Conservation (phyloP, 345 rosid genomes). For the Alliaria petiolata region DNA sequence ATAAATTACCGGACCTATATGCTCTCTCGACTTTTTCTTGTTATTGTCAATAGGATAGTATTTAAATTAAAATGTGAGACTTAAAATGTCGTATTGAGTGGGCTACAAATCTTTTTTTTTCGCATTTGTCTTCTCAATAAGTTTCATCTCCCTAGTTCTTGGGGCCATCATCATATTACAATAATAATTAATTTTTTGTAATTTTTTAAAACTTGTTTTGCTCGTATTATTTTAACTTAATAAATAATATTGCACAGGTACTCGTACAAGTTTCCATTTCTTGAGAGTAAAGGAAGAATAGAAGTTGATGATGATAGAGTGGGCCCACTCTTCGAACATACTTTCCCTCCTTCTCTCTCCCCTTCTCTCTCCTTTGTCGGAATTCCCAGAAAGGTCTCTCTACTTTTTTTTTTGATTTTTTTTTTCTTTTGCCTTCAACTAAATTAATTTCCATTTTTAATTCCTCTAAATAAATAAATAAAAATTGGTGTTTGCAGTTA, state of each 20-base stretch:
- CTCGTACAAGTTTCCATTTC: conserved; percentile 82
- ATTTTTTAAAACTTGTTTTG: not conserved
- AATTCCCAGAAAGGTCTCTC: conserved; percentile 78
- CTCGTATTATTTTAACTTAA: not conserved
- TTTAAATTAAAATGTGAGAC: not conserved
- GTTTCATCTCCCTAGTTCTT: conserved; percentile 8
- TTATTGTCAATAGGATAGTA: no score
- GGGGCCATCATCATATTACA: conserved; percentile 6
- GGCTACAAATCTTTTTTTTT: conserved; percentile 15
- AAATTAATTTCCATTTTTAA: not conserved
- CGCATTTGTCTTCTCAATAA: conserved; percentile 13
- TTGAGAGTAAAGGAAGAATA: conserved; percentile 92
- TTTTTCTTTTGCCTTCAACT: not conserved
- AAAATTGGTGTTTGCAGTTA: conserved; percentile 39
- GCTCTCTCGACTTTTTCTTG: not conserved
- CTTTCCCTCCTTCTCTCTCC: conserved; percentile 89
- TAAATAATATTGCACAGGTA: conserved; percentile 43
- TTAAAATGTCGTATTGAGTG: not conserved
- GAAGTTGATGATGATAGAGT: conserved; percentile 89
- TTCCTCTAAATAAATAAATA: not conserved
- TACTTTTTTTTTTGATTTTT: not conserved
- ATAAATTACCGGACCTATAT: not conserved
- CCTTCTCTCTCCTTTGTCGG: conserved; percentile 89
- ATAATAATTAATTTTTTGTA: not conserved
- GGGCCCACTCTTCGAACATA: conserved; percentile 90